These are phyloP conservation scores for Boeremia lycopersici DNA, from an alignment of 2,329 filamentous ascomycete species.

Conservation along the genomic window DNA sequence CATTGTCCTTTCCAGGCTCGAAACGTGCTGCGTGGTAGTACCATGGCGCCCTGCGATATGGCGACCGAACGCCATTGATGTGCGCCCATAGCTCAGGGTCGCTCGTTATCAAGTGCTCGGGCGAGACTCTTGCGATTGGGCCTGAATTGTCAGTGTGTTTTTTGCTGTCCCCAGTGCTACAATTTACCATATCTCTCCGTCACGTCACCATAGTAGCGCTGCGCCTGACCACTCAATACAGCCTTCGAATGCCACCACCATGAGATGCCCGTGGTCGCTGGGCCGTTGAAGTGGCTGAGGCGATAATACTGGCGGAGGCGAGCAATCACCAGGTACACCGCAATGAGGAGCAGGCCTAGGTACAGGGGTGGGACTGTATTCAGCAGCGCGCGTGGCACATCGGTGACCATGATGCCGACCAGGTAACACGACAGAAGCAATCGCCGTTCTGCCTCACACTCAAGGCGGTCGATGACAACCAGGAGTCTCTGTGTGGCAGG, in stretches of 20 bases:
- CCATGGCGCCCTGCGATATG: slow-evolving; percentile 49
- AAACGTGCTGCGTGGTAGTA: slow-evolving; percentile 55
- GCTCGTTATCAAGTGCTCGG: slow-evolving; percentile 57
- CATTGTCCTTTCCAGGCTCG: slow-evolving; percentile 60
- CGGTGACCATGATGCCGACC: slow-evolving; percentile 17
- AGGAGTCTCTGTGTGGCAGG: neutral
- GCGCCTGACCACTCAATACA: slow-evolving; percentile 32
- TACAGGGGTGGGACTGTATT: slow-evolving; percentile 20
- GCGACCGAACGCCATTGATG: slow-evolving; percentile 49
- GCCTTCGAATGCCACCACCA: slow-evolving; percentile 42
- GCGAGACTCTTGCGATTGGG: slow-evolving; percentile 54
- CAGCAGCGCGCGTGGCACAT: slow-evolving; percentile 8
- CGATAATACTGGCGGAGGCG: slow-evolving; percentile 36
- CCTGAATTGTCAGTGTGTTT: slow-evolving; percentile 30
- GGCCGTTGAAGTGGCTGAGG: slow-evolving; percentile 42
- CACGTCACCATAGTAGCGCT: slow-evolving; percentile 36
- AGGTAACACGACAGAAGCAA: slow-evolving; percentile 1
- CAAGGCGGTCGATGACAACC: slow-evolving; percentile 1
- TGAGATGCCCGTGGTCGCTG: slow-evolving; percentile 35
- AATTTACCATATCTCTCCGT: slow-evolving; percentile 39
- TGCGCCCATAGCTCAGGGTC: slow-evolving; percentile 55
- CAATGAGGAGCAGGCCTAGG: slow-evolving; percentile 15
- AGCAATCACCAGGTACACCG: slow-evolving; percentile 23
- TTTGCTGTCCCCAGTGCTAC: neutral
- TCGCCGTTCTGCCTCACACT: neutral